Evolutionary conservation across 1,284 basidiomycete genomes (phyloP).

Genomic region (Mycena sp.): DNA sequence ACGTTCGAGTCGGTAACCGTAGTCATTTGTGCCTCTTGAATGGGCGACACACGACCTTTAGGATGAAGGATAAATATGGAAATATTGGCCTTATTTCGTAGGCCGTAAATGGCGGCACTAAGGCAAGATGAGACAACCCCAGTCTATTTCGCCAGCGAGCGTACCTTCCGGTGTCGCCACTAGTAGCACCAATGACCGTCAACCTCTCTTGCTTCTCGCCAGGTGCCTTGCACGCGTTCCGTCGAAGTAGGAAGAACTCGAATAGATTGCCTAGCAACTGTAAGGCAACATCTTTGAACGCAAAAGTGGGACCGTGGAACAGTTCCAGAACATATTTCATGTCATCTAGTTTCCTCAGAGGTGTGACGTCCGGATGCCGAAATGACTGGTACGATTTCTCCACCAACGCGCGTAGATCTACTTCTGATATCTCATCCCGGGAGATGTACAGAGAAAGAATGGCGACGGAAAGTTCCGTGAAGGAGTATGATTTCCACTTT

Average conservation of each 20-base stretch:
- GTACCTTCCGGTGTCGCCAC: slow-evolving; percentile 96
- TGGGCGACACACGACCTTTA: slow-evolving; percentile 96
- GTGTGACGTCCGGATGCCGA: slow-evolving; percentile 86
- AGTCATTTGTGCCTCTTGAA: slow-evolving; percentile 99
- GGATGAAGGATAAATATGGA: slow-evolving; percentile 99
- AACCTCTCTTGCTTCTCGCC: slow-evolving; percentile 75
- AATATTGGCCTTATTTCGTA: slow-evolving; percentile 92
- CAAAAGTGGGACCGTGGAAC: slow-evolving; percentile 98
- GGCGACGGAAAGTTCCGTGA: slow-evolving; percentile 87
- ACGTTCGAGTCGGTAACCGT: slow-evolving; percentile 96
- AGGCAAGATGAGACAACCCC: not conserved
- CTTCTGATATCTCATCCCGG: slow-evolving; percentile 78
- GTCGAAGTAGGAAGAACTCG: slow-evolving; percentile 90
- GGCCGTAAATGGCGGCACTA: slow-evolving; percentile 97
- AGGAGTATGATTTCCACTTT: slow-evolving; percentile 83
- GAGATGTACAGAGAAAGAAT: slow-evolving; percentile 94
- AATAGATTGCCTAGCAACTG: slow-evolving; percentile 98
- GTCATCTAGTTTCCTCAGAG: slow-evolving; percentile 78
- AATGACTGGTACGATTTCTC: slow-evolving; percentile 90
- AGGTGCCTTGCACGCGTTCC: slow-evolving; percentile 71
- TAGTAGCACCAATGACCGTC: slow-evolving; percentile 97
- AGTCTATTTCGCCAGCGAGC: too few relatives aligned
- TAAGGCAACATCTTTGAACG: slow-evolving; percentile 98
- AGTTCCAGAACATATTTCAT: slow-evolving; percentile 88
- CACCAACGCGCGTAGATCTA: slow-evolving; percentile 82